phyloP scores from a whole-genome alignment of 2,329 filamentous ascomycete species.

The Coccinonectria pachysandricola region DNA sequence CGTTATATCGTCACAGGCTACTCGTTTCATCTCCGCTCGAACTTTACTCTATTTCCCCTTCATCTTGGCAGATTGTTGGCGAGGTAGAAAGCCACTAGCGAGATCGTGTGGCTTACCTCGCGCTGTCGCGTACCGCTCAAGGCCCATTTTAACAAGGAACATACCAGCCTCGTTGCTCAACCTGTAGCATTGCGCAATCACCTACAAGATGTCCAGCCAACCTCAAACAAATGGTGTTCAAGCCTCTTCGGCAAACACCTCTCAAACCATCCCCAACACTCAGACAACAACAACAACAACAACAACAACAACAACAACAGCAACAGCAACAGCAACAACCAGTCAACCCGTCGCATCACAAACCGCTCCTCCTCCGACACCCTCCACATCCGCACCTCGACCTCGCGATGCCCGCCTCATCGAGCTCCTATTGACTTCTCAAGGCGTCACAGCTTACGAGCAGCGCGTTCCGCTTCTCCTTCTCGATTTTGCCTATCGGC shows the following conservation, averaged over 20 bases:
- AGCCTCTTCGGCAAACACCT: slow-evolving; percentile 27
- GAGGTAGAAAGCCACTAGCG: no score
- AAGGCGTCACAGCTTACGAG: slow-evolving; percentile 72
- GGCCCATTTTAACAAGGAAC: no score
- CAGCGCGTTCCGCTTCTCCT: slow-evolving; percentile 73
- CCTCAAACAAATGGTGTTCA: slow-evolving; percentile 46
- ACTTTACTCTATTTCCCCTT: no score
- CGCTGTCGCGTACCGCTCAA: no score
- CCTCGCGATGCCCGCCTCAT: slow-evolving; percentile 72
- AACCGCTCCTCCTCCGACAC: slow-evolving; percentile 17
- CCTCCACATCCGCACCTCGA: slow-evolving; percentile 38
- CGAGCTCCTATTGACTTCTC: slow-evolving; percentile 67
- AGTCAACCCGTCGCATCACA: slow-evolving; percentile 18
- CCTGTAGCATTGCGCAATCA: slow-evolving; percentile 1
- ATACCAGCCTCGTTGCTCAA: no score
- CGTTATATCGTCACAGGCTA: no score
- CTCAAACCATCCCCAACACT: slow-evolving; percentile 28
- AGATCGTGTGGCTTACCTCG: no score
- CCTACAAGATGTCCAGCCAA: slow-evolving; percentile 21
- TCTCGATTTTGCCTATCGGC: slow-evolving; percentile 78
- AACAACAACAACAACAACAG: no score
- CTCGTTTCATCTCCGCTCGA: no score
- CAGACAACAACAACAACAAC: slow-evolving; percentile 25
- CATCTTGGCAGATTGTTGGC: no score
- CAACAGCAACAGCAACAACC: no score